A percentile compares a stretch with the other conserved stretches of the same genome.
These are phyloP conservation scores for Citrus sinensis DNA, from an alignment of 345 rosid genomes.

Conservation along the genomic window DVS_A1.0 CM039165.1:37387001-37387500, in stretches of 20 bases:
- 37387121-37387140: too few species aligned
- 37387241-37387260: background rate
- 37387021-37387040: too few species aligned
- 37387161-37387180: too few species aligned
- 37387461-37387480: background rate
- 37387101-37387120: too few species aligned
- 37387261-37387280: background rate
- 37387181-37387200: too few species aligned
- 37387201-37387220: too few species aligned
- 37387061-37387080: too few species aligned
- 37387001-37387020: too few species aligned
- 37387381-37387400: background rate
- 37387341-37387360: background rate
- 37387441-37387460: background rate
- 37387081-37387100: too few species aligned
- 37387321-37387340: background rate
- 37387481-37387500: conserved; percentile 9
- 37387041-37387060: too few species aligned
- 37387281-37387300: background rate
- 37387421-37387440: background rate
- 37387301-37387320: background rate
- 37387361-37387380: background rate
- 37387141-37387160: too few species aligned
- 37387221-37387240: background rate
- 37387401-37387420: background rate